A percentile compares a stretch with the other conserved stretches of the same genome.
Conservation (phyloP, 2,329 filamentous ascomycete species). For the Fusarium falciforme region DNA sequence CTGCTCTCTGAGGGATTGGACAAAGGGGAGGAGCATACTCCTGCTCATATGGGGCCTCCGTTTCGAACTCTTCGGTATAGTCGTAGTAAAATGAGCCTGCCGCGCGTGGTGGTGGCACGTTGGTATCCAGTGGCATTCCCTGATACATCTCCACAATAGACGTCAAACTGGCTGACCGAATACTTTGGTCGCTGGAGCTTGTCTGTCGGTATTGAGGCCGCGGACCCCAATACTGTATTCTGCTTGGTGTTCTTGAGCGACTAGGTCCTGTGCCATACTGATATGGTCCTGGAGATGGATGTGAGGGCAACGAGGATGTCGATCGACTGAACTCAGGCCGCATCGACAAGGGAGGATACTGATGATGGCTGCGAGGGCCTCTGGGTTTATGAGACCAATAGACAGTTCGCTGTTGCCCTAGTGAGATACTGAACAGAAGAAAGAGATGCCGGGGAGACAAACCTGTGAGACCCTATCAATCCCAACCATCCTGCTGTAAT, state of each 20-base stretch:
- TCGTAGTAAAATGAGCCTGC: conserved; percentile 61
- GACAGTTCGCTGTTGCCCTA: conserved; percentile 54
- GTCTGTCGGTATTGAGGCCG: conserved; percentile 47
- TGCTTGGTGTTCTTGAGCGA: conserved; percentile 52
- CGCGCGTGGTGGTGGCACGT: conserved; percentile 44
- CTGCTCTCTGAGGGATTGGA: conserved; percentile 46
- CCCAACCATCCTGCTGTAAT: conserved; percentile 63
- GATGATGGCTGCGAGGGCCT: conserved; percentile 50
- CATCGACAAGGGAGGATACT: conserved; percentile 53
- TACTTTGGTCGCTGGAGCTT: conserved; percentile 51
- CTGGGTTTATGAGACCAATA: conserved; percentile 56
- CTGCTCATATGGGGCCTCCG: conserved; percentile 32
- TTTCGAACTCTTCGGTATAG: conserved; percentile 64
- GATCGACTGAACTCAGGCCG: conserved; percentile 56
- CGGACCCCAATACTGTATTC: conserved; percentile 43
- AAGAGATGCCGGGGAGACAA: conserved; percentile 31
- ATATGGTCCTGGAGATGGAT: conserved; percentile 43
- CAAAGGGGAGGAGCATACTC: conserved; percentile 42
- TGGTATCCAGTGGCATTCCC: conserved; percentile 40
- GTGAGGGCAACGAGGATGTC: conserved; percentile 52
- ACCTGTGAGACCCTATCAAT: conserved; percentile 62
- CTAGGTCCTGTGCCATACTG: conserved; percentile 29
- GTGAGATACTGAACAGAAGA: neutral
- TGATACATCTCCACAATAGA: conserved; percentile 63
- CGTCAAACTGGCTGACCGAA: conserved; percentile 60